Evolutionary conservation across 495 filamentous ascomycete genomes (phyloP).

Genomic region (Mytilinidion resinicola): DNA sequence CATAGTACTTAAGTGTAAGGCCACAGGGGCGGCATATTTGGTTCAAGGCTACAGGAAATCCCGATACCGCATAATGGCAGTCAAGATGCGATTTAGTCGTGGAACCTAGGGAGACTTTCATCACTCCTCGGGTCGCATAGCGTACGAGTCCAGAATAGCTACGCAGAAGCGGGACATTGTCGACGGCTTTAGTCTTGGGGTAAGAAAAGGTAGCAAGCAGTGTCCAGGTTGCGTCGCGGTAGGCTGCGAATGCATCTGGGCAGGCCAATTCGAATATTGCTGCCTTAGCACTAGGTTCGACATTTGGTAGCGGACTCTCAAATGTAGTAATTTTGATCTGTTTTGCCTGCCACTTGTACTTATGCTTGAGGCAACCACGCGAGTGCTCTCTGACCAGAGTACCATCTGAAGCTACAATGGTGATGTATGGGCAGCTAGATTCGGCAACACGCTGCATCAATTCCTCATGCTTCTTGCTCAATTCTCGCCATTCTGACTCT

Average conservation of each 20-base stretch:
- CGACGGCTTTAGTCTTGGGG: constrained; percentile 2
- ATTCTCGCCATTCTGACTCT: constrained; percentile 35
- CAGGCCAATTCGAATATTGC: constrained; percentile 43
- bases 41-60: constrained; percentile 32
- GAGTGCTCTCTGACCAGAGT: too few species aligned
- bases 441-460: constrained; percentile 35
- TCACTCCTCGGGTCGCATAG: too few species aligned
- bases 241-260: constrained; percentile 36
- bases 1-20: constrained; percentile 33
- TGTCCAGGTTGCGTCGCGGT: constrained; percentile 43
- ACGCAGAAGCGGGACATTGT: too few species aligned
- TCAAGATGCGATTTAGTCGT: constrained; percentile 35
- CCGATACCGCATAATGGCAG: constrained; percentile 32
- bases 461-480: constrained; percentile 37
- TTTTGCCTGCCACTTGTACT: constrained; percentile 23
- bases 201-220: constrained; percentile 29
- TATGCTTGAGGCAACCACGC: too few species aligned
- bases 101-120: constrained; percentile 40
- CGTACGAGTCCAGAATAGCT: too few species aligned
- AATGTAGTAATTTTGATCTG: constrained; percentile 38
- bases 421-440: constrained; percentile 8
- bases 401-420: too few species aligned
- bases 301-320: constrained; percentile 44
- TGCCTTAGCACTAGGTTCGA: constrained; percentile 26
- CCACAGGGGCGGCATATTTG: too few species aligned